Percentiles rank a stretch among this genome's conserved stretches.
These are phyloP conservation scores for Eutypella sp. DNA, from an alignment of 2,329 filamentous ascomycete genomes.

Conservation along the genomic window DNA sequence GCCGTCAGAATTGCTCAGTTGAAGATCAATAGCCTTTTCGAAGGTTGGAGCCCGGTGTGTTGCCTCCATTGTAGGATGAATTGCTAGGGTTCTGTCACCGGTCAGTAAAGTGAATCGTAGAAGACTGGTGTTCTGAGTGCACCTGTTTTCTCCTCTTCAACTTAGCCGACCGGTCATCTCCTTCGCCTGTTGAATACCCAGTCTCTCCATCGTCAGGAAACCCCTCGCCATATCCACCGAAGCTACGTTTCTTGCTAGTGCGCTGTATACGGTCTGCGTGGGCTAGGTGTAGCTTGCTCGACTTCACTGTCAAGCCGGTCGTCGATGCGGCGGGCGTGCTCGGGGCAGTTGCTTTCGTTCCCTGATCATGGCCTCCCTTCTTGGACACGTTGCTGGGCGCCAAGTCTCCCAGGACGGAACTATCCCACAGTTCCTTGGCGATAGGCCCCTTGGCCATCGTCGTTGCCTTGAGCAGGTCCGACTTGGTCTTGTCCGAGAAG, in stretches of 20 bases:
- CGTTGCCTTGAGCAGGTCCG: conserved; percentile 45
- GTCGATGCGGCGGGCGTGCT: conserved; percentile 43
- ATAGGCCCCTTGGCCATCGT: conserved; percentile 55
- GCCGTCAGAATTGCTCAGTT: conserved; percentile 21
- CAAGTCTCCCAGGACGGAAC: conserved; percentile 53
- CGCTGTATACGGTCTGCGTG: conserved; percentile 57
- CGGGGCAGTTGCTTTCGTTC: conserved; percentile 45
- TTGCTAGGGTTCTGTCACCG: conserved; percentile 41
- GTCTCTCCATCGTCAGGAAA: conserved; percentile 64
- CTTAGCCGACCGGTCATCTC: conserved; percentile 52
- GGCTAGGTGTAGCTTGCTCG: conserved; percentile 30
- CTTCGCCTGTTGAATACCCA: conserved; percentile 69
- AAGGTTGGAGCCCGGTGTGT: conserved; percentile 51
- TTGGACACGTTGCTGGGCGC: conserved; percentile 36
- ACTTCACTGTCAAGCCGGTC: conserved; percentile 23
- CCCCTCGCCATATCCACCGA: conserved; percentile 68
- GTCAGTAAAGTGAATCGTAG: conserved; percentile 35
- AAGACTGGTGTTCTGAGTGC: conserved; percentile 27
- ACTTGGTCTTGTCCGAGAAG: conserved; percentile 39
- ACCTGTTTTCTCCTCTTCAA: conserved; percentile 65
- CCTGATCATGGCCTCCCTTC: conserved; percentile 33
- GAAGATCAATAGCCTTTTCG: conserved; percentile 47
- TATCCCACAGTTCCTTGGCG: conserved; percentile 51
- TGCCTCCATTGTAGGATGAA: conserved; percentile 36
- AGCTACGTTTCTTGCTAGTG: conserved; percentile 67